Percentiles rank a stretch among this genome's conserved stretches.
These are phyloP conservation scores for Aspergillus eucalypticola DNA, from an alignment of 2,329 filamentous ascomycete species.

Conservation along the genomic window DNA sequence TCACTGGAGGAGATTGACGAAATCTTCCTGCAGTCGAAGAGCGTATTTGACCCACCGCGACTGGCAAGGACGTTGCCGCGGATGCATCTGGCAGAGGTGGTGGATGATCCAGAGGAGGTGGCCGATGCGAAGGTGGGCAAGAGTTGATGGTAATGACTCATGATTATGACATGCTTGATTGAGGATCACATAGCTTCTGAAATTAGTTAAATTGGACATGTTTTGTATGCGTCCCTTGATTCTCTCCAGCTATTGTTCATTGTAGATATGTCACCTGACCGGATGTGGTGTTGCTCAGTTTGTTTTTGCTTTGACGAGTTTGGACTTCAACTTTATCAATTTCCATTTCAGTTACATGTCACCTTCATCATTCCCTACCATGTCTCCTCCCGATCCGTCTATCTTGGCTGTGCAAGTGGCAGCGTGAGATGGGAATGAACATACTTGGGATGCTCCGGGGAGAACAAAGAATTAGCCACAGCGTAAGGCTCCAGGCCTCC, in stretches of 20 bases:
- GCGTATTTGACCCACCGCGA: slow-evolving; percentile 28
- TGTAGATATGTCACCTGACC: neutral
- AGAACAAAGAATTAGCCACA: no score
- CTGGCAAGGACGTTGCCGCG: slow-evolving; percentile 23
- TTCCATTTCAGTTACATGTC: no score
- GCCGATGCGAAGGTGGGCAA: neutral
- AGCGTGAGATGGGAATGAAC: no score
- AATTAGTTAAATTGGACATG: neutral
- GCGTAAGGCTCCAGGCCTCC: no score
- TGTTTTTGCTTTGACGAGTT: no score
- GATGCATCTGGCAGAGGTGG: slow-evolving; percentile 19
- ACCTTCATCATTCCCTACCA: no score
- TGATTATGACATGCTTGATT: neutral
- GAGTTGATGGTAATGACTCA: neutral
- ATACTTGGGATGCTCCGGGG: no score
- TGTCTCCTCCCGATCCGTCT: no score
- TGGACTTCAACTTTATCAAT: no score
- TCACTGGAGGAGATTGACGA: slow-evolving; percentile 44
- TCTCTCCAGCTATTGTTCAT: no score
- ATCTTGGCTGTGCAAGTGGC: no score
- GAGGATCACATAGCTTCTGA: neutral
- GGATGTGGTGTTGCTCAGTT: neutral
- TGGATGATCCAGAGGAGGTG: slow-evolving; percentile 5
- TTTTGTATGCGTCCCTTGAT: no score
- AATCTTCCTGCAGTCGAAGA: slow-evolving; percentile 38